These are phyloP conservation scores for Xylaria sp. DNA, from an alignment of 2,329 filamentous ascomycete genomes.

Conservation along the genomic window DNA sequence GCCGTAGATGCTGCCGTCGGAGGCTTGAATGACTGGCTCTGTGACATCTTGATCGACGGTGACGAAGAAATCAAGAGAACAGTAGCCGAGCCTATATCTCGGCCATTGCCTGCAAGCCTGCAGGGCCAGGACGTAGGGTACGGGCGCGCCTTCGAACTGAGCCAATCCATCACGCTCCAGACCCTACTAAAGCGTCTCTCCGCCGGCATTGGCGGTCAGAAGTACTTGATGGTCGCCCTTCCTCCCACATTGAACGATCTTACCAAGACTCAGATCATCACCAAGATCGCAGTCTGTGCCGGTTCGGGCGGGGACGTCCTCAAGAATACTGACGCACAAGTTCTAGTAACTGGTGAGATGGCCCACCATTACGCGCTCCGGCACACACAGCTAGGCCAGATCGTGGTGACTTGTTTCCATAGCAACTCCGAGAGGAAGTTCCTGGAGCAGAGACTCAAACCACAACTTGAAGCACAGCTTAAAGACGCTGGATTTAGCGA, in stretches of 20 bases:
- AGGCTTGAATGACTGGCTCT: conserved; percentile 94
- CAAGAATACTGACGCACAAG: conserved; percentile 74
- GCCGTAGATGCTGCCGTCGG: conserved; percentile 87
- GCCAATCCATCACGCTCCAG: conserved; percentile 51
- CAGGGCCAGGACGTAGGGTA: conserved; percentile 59
- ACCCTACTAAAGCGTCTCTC: conserved; percentile 66
- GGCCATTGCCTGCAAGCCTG: conserved; percentile 55
- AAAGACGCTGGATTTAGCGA: conserved; percentile 58
- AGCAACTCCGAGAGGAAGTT: conserved; percentile 93
- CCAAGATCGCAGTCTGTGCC: conserved; percentile 84
- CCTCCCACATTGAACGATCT: conserved; percentile 54
- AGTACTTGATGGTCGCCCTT: conserved; percentile 60
- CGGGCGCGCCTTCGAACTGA: conserved; percentile 60
- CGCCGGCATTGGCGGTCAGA: conserved; percentile 72
- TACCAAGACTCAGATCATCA: conserved; percentile 56
- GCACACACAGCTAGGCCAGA: conserved; percentile 83
- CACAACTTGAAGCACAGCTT: conserved; percentile 70
- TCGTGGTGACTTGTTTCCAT: conserved; percentile 88
- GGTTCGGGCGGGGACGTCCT: conserved; percentile 86
- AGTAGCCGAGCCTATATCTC: conserved; percentile 58
- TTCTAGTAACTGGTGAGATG: conserved; percentile 92
- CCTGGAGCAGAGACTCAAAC: conserved; percentile 74
- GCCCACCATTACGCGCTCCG: conserved; percentile 91
- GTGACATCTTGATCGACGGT: conserved; percentile 77
- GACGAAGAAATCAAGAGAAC: conserved; percentile 50